Conservation (phyloP, 306 rosid genomes). For the Cercis canadensis region DNA sequence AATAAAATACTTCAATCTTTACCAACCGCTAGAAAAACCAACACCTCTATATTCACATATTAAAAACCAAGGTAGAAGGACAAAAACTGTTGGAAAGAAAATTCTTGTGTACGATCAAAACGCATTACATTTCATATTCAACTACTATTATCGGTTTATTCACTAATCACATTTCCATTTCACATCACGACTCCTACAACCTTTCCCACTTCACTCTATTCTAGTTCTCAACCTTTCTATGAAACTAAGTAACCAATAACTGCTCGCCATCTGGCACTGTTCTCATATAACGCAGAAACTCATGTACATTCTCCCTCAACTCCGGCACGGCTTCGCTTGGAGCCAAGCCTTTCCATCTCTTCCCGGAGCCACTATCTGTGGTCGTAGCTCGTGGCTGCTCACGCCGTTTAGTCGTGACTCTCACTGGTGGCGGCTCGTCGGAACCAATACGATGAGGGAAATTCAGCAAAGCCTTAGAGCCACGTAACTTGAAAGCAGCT, state of each 20-base stretch:
- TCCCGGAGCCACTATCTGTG: slow-evolving; percentile 6
- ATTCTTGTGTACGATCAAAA: no score
- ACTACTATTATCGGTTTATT: no score
- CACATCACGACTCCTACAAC: no score
- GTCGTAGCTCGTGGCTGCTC: slow-evolving; percentile 2
- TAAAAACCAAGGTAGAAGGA: no score
- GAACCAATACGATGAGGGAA: slow-evolving; percentile 62
- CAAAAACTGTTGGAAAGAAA: no score
- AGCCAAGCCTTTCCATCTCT: slow-evolving; percentile 37
- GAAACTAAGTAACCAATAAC: slow-evolving; percentile 16
- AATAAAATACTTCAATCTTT: no score
- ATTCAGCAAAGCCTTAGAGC: slow-evolving; percentile 64
- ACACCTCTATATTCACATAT: no score
- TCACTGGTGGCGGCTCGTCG: slow-evolving; percentile 53
- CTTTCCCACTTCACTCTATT: no score
- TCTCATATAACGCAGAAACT: background rate
- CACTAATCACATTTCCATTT: background rate
- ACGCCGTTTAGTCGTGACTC: slow-evolving; percentile 54
- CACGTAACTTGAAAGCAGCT: slow-evolving; percentile 63
- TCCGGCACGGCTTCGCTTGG: slow-evolving; percentile 11
- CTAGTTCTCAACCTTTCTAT: no score
- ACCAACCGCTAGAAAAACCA: no score
- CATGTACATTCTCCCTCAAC: slow-evolving; percentile 12
- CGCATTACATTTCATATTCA: no score
- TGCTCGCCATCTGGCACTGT: slow-evolving; percentile 33